Evolutionary conservation across 1,284 basidiomycete species (phyloP), one percentile per base, ranked within the genome.

Genomic region (Ceratobasidium sp.): DNA sequence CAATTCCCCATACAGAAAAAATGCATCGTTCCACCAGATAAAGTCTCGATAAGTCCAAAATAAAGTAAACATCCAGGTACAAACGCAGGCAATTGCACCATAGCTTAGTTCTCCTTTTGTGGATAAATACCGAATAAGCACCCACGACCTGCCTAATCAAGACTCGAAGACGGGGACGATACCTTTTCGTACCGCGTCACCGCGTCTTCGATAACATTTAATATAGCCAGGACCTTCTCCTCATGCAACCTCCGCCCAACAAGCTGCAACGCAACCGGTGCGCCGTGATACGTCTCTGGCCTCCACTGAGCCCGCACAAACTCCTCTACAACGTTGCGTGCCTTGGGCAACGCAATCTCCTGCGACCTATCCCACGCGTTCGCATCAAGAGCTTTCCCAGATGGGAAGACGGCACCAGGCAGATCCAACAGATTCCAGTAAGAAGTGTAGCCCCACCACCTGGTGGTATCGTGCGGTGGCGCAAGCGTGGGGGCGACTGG

Each of bases 381-480:
- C 13, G 57, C 69, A 49, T 70, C 54, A 32, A 70, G 54, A 14
- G 54, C 23, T n/a, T 73, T 67, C 4, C 82, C 83, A 43, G 84
- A 83, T 38, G 88, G 89, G 79, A 90, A 86, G 16, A 85, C 85
- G 11, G 82, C 84, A 21, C 82, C 83, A 1, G 87, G 82, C 72
- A 85, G 86, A 78, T 90, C 88, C 74, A 84, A 78, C 70, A 89
- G 75, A 76, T 90, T 90, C 84, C 86, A 88, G 75, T 86, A 84
- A 1, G 83, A 84, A 14, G 84, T 84, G 77, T 88, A 88, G 3
- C 83, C 82, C 85, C 84, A 85, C 84, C 84, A 86, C 75, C 83
- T 80, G 26, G 84, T 84, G 8, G 81, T 83, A 63, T 85, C 84
- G 66, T 88, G 87, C 9, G 83, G 84, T 28, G 86, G 82, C 23